A percentile compares a stretch with the other conserved stretches of the same genome.
These are phyloP conservation scores for Rhipidocladum racemiflorum DNA, from an alignment of 176 grass and related monocot species.

Conservation along the genomic window DNA sequence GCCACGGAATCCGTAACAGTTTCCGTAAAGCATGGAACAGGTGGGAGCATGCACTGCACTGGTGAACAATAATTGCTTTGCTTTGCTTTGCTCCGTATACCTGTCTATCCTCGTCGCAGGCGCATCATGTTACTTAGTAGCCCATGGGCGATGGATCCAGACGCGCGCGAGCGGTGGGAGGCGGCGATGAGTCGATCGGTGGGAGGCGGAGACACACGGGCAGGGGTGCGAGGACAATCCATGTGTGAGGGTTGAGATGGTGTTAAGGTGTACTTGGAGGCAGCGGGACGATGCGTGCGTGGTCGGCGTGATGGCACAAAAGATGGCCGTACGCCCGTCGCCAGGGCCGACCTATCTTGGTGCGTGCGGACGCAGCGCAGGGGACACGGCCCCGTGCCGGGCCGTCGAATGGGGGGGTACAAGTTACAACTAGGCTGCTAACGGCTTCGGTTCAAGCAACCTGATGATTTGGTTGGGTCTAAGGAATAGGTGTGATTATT, in stretches of 20 bases:
- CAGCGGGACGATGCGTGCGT: background rate
- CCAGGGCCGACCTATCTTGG: background rate
- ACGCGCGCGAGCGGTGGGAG: background rate
- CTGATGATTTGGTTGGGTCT: too few relatives aligned
- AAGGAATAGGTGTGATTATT: too few relatives aligned
- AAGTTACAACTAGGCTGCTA: too few relatives aligned
- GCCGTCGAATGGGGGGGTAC: background rate
- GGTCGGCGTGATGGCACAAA: background rate
- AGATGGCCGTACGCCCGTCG: background rate
- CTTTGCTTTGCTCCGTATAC: too few relatives aligned
- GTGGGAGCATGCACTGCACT: too few relatives aligned
- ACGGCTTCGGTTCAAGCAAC: too few relatives aligned
- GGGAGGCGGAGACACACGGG: too few relatives aligned
- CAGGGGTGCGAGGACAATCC: background rate
- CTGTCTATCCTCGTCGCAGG: background rate
- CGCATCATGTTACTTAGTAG: background rate
- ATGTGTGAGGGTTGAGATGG: background rate
- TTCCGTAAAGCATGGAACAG: background rate
- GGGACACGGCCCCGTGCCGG: background rate
- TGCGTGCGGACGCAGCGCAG: background rate
- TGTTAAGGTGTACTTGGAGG: background rate
- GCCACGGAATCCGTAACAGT: too few relatives aligned
- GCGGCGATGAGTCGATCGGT: background rate
- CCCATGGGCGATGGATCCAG: background rate
- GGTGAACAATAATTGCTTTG: constrained; percentile 5